Percentiles rank a stretch among this genome's conserved stretches.
Conservation (phyloP, 2,329 filamentous ascomycete species). For the Colletotrichum sublineola region DNA sequence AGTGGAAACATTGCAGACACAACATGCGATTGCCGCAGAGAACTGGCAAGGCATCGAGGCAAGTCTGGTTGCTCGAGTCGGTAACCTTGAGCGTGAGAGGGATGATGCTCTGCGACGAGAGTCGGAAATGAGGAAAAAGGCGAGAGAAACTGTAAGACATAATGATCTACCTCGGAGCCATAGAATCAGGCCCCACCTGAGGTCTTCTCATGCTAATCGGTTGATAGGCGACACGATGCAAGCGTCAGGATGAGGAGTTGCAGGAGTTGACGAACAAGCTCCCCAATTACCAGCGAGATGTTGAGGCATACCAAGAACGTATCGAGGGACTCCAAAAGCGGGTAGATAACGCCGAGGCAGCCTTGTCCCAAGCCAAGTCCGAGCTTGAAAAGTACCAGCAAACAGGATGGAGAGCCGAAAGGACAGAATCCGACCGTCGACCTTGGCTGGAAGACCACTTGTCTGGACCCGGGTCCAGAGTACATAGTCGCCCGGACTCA, state of each 20-base stretch:
- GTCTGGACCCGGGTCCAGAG: slow-evolving; percentile 56
- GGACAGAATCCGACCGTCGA: slow-evolving; percentile 56
- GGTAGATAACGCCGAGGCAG: slow-evolving; percentile 75
- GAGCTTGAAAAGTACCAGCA: slow-evolving; percentile 67
- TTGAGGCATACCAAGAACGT: slow-evolving; percentile 70
- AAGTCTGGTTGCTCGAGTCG: slow-evolving; percentile 82
- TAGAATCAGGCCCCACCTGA: neutral
- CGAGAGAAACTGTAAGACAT: slow-evolving; percentile 82
- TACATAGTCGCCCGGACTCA: slow-evolving; percentile 66
- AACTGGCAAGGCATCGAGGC: slow-evolving; percentile 98
- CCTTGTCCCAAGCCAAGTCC: slow-evolving; percentile 67
- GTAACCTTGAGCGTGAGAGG: slow-evolving; percentile 87
- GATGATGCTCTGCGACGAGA: slow-evolving; percentile 89
- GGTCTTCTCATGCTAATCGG: slow-evolving; percentile 45
- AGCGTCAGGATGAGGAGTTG: slow-evolving; percentile 84
- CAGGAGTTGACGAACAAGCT: slow-evolving; percentile 76
- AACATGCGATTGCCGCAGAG: slow-evolving; percentile 92
- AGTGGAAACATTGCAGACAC: slow-evolving; percentile 94
- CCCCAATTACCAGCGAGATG: slow-evolving; percentile 74
- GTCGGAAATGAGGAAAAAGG: slow-evolving; percentile 88
- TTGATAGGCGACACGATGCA: slow-evolving; percentile 70
- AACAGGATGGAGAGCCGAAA: slow-evolving; percentile 58
- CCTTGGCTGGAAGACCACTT: slow-evolving; percentile 66
- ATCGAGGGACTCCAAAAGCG: slow-evolving; percentile 73
- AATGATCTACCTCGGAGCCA: neutral